Base-by-base conservation (phyloP, 345 rosid species). In the Linum lewisii region DNA sequence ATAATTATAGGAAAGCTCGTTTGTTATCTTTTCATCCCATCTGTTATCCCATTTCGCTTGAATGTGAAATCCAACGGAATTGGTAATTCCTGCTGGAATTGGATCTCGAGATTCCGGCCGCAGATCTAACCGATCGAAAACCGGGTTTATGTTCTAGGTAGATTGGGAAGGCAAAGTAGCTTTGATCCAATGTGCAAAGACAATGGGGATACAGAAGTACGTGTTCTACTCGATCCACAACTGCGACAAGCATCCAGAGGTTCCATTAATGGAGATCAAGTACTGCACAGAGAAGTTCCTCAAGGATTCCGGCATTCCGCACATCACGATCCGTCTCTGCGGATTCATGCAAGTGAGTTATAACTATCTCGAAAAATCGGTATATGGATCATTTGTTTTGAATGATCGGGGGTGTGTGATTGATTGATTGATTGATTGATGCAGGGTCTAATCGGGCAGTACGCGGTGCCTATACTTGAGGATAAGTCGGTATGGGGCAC, bases 101-200 rank as follows among this genome's bases (percentile, higher is more conserved):
- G n/a, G n/a, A n/a, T n/a, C n/a, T n/a, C n/a, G n/a, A n/a, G 32
- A 29, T 3, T 29, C 7, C 4, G 34, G 34, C 34, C 34, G 7
- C 34, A 8, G 7, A 29, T 1, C 2, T 29, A 29, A 29, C 7
- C 59, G 21, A 34, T 52, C 26, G 18, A 7, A 10, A 55, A 24
- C 34, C 52, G 64, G 66, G 60, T 80, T 75, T 11, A 71, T 76
- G 67, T 88, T 81, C n/a, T 86, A 86, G 97, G 99, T 92, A 86
- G 99, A 93, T 64, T 93, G 99, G 99, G 95, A 86, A 86, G 97
- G 99, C 57, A 93, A 88, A 82, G 97, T 93, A 72, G 99, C 91
- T 61, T 82, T 88, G 23, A 83, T 92, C 77, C 98, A 92, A 72
- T 88, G 90, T 69, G 98, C 97, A 70, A 88, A 92, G 73, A 95